These are phyloP conservation scores for Endocalyx cinctus DNA, from an alignment of 2,329 filamentous ascomycete genomes.

Conservation along the genomic window DNA sequence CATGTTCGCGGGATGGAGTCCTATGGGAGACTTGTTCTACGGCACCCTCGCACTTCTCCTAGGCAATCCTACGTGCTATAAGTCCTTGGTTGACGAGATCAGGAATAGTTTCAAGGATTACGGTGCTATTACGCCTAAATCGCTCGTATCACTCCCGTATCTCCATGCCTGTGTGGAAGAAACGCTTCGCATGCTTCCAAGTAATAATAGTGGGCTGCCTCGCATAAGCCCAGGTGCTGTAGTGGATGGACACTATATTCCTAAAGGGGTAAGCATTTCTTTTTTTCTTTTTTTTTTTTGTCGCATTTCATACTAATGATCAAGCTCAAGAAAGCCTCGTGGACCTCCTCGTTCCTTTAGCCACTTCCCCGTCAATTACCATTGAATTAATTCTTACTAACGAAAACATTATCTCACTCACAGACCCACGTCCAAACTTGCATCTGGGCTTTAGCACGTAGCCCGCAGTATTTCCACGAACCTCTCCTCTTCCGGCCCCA, in stretches of 20 bases:
- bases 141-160: slow-evolving; percentile 24
- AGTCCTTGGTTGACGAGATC: slow-evolving; percentile 27
- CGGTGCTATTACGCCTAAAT: slow-evolving; percentile 22
- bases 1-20: slow-evolving; percentile 13
- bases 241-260: slow-evolving; percentile 18
- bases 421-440: too few relatives aligned
- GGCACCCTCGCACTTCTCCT: slow-evolving; percentile 14
- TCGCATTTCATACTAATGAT: too few relatives aligned
- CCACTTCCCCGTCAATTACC: too few relatives aligned
- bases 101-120: slow-evolving; percentile 23
- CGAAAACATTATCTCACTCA: too few relatives aligned
- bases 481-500: slow-evolving; percentile 1
- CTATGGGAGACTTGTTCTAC: slow-evolving; percentile 10
- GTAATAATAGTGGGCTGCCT: slow-evolving; percentile 18
- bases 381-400: too few relatives aligned
- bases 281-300: too few relatives aligned
- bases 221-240: slow-evolving; percentile 14
- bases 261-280: slow-evolving; percentile 13
- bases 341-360: too few relatives aligned
- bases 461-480: slow-evolving; percentile 2
- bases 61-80: too few relatives aligned
- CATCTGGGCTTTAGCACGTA: slow-evolving; percentile 1
- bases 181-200: slow-evolving; percentile 27
- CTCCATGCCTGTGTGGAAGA: slow-evolving; percentile 32
- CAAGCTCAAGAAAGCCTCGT: too few relatives aligned